A percentile compares a stretch with the other conserved stretches of the same genome.
phyloP scores from a whole-genome alignment of 2,329 filamentous ascomycete genomes.

The Fusarium drepaniforme region DNA sequence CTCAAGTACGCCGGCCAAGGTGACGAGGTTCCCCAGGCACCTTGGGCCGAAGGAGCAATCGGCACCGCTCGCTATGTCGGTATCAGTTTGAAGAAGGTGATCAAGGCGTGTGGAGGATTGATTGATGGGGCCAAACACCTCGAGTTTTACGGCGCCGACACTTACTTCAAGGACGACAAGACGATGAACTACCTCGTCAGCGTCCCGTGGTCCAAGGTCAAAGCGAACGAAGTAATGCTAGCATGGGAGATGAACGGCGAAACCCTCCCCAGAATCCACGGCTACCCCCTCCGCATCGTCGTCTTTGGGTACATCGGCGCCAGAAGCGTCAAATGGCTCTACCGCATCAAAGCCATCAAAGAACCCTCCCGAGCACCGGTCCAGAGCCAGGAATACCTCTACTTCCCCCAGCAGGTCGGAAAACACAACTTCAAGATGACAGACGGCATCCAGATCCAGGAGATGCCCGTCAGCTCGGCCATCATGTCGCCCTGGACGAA shows the following conservation, averaged over 20 bases:
- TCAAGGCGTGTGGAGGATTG: conserved; percentile 77
- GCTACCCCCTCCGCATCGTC: conserved; percentile 71
- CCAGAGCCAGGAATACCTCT: conserved; percentile 75
- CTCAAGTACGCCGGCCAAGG: conserved; percentile 74
- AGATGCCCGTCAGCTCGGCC: conserved; percentile 77
- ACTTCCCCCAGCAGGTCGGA: conserved; percentile 76
- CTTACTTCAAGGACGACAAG: conserved; percentile 77
- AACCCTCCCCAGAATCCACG: conserved; percentile 73
- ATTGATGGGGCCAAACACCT: conserved; percentile 67
- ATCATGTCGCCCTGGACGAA: conserved; percentile 74
- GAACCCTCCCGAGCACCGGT: conserved; percentile 69
- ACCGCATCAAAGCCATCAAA: conserved; percentile 70
- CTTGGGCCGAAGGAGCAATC: conserved; percentile 77
- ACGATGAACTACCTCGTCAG: conserved; percentile 76
- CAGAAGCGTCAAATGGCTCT: conserved; percentile 73
- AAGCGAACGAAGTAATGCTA: conserved; percentile 73
- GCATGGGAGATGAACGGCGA: conserved; percentile 81
- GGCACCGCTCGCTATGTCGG: conserved; percentile 73
- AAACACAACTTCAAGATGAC: conserved; percentile 73
- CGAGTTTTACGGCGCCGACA: conserved; percentile 78
- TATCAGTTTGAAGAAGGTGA: conserved; percentile 75
- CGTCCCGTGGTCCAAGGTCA: conserved; percentile 77
- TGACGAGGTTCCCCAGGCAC: conserved; percentile 67
- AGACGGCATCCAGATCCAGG: conserved; percentile 76
- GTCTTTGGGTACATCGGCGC: conserved; percentile 78